Evolutionary conservation across 2,329 filamentous ascomycete genomes (phyloP).

Genomic region (Pestalotiopsis sp.): DNA sequence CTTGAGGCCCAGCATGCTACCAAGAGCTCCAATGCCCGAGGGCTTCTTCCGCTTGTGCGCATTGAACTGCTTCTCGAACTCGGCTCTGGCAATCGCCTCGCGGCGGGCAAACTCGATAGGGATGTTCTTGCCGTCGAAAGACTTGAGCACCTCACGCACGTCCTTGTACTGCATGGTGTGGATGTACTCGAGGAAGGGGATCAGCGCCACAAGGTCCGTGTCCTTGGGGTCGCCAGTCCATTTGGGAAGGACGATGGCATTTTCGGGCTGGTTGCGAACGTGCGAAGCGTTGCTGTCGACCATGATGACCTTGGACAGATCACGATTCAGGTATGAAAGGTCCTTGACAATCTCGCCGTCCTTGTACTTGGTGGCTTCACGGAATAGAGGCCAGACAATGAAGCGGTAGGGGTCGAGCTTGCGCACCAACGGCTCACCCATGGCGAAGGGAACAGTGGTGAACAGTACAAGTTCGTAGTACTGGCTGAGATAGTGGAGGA

Average conservation of each 20-base stretch:
- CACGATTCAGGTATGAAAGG: conserved; percentile 95
- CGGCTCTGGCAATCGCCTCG: conserved; percentile 81
- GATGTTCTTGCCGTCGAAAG: conserved; percentile 87
- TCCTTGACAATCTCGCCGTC: conserved; percentile 98
- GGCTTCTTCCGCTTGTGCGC: conserved; percentile 65
- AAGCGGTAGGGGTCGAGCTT: conserved; percentile 96
- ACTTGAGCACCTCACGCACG: conserved; percentile 82
- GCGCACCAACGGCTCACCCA: conserved; percentile 84
- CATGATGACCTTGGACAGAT: conserved; percentile 92
- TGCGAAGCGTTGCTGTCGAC: conserved; percentile 85
- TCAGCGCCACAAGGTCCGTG: conserved; percentile 82
- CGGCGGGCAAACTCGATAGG: conserved; percentile 87
- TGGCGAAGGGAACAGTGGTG: conserved; percentile 81
- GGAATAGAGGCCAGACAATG: conserved; percentile 91
- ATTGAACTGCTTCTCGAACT: conserved; percentile 79
- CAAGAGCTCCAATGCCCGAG: conserved; percentile 69
- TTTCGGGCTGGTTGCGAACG: conserved; percentile 90
- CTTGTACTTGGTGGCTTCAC: conserved; percentile 96
- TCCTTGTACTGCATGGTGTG: conserved; percentile 91
- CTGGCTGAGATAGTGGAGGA: conserved; percentile 92
- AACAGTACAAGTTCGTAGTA: conserved; percentile 99
- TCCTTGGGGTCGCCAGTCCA: conserved; percentile 87
- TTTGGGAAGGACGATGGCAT: conserved; percentile 87
- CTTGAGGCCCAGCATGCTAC: conserved; percentile 78
- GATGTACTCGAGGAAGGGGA: conserved; percentile 97